phyloP scores from a whole-genome alignment of 345 rosid species.

The Heritiera littoralis region DNA sequence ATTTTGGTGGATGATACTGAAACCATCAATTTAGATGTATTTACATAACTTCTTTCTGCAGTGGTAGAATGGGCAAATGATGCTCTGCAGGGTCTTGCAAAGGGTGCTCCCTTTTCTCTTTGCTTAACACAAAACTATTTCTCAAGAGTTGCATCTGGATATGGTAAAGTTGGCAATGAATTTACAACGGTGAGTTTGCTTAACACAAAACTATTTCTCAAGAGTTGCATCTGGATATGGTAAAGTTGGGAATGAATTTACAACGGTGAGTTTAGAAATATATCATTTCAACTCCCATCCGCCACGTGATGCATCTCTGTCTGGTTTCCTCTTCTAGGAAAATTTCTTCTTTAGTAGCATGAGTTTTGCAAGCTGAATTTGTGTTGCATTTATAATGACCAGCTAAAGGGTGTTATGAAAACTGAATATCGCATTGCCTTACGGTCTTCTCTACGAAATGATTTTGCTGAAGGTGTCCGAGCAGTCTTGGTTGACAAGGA shows the following conservation, averaged over 20 bases:
- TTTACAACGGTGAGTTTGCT: constrained; percentile 60
- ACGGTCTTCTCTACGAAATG: constrained; percentile 64
- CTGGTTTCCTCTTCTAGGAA: not conserved
- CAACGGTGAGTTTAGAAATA: constrained; percentile 50
- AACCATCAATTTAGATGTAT: not conserved
- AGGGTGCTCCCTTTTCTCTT: constrained; percentile 95
- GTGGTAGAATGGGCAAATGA: constrained; percentile 86
- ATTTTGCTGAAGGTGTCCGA: constrained; percentile 90
- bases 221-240: constrained; percentile 69
- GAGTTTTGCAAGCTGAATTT: not conserved
- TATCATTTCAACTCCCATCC: not conserved
- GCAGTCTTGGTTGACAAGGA: constrained; percentile 95
- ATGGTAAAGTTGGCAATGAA: constrained; percentile 51
- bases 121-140: constrained; percentile 67
- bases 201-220: constrained; percentile 70
- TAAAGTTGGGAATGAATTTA: constrained; percentile 50
- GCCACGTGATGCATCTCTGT: not conserved
- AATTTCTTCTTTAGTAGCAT: not conserved
- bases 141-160: constrained; percentile 71
- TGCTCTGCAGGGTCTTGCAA: constrained; percentile 75
- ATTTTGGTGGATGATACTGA: not conserved
- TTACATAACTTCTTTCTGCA: constrained; percentile 29
- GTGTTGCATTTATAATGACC: constrained; percentile 23
- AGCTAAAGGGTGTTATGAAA: constrained; percentile 87
- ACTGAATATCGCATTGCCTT: constrained; percentile 83